These are phyloP conservation scores for Cercospora sp. DNA, from an alignment of 2,329 filamentous ascomycete species.

Conservation along the genomic window DNA sequence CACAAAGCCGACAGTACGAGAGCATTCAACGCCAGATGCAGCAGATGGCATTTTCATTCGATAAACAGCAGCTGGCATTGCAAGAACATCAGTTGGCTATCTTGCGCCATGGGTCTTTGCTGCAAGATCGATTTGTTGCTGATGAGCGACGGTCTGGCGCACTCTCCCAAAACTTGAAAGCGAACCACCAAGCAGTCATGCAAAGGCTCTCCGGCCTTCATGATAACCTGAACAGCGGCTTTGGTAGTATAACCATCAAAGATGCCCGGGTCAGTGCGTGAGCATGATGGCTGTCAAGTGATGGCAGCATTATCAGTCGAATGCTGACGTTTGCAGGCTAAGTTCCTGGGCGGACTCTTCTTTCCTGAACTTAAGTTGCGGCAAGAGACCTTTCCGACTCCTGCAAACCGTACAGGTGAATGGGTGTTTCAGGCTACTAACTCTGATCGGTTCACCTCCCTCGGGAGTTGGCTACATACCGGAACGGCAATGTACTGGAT, in stretches of 20 bases:
- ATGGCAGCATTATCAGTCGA: background rate
- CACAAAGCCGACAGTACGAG: background rate
- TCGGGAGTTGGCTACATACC: background rate
- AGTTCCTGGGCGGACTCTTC: constrained; percentile 1
- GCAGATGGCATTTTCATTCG: background rate
- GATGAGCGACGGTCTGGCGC: background rate
- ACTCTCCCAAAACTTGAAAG: background rate
- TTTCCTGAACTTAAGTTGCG: background rate
- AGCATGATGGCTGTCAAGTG: background rate
- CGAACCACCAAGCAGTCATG: background rate
- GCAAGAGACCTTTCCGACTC: background rate
- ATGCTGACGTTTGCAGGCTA: background rate
- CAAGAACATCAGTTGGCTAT: background rate
- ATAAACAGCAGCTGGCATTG: background rate
- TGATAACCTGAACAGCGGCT: constrained; percentile 1
- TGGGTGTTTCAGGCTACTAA: background rate
- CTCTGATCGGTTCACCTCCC: background rate
- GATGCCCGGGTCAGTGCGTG: background rate
- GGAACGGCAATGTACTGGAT: constrained; percentile 13
- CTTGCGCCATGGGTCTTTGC: background rate
- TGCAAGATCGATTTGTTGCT: background rate
- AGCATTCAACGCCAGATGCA: background rate
- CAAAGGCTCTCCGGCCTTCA: background rate
- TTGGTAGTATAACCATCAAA: background rate
- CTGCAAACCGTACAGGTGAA: background rate